Percentiles rank a stretch among this genome's conserved stretches.
These are phyloP conservation scores for Collybiopsis confluens DNA, from an alignment of 768 basidiomycete genomes.

Conservation along the genomic window DNA sequence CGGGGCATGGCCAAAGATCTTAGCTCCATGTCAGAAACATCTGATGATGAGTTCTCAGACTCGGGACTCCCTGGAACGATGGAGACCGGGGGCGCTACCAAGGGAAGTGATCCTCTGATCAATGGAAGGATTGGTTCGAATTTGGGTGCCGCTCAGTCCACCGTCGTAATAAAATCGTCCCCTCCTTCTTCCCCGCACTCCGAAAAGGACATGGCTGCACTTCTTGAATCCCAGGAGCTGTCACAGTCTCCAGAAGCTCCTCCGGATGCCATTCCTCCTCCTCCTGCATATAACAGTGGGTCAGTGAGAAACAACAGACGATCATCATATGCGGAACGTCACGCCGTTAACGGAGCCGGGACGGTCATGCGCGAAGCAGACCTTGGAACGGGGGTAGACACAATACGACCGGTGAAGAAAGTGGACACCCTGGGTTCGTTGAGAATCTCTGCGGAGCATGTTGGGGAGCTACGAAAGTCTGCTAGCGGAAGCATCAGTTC, in stretches of 20 bases:
- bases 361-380: conserved; percentile 79
- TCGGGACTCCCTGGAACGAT: conserved; percentile 49
- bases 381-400: conserved; percentile 83
- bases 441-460: conserved; percentile 73
- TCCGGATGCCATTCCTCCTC: conserved; percentile 59
- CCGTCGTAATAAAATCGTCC: conserved; percentile 58
- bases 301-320: conserved; percentile 61
- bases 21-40: conserved; percentile 38
- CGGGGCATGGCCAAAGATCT: conserved; percentile 70
- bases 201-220: conserved; percentile 38
- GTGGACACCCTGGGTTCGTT: conserved; percentile 78
- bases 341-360: conserved; percentile 55
- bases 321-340: conserved; percentile 77
- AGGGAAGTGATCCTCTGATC: conserved; percentile 53
- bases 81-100: conserved; percentile 60
- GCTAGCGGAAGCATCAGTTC: conserved; percentile 37
- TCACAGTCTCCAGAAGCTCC: conserved; percentile 27
- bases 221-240: conserved; percentile 31
- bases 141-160: conserved; percentile 59
- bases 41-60: conserved; percentile 52
- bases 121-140: conserved; percentile 44
- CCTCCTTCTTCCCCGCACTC: conserved; percentile 25
- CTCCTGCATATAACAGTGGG: conserved; percentile 73
- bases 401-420: conserved; percentile 91
- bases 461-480: conserved; percentile 60